Evolutionary conservation across 2,329 filamentous ascomycete species (phyloP).

Genomic region (Pestalotiopsis fici): DNA sequence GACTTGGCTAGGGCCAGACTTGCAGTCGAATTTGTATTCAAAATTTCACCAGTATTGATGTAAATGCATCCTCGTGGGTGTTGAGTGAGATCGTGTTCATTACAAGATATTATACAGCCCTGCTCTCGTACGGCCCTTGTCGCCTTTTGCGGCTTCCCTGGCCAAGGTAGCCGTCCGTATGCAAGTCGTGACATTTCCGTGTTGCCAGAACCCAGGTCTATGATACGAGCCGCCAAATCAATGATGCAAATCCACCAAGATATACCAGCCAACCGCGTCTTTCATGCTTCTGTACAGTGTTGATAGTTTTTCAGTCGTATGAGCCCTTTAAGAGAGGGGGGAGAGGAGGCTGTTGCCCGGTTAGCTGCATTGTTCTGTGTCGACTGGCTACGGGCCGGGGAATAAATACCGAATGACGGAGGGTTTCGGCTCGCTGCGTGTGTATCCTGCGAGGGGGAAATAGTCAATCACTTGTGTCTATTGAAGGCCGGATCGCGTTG

Average conservation of each 20-base stretch:
- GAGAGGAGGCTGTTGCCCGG: constrained; percentile 55
- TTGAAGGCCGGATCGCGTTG: not conserved
- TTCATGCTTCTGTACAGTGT: constrained; percentile 10
- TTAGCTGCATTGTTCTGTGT: constrained; percentile 20
- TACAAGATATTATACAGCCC: constrained; percentile 9
- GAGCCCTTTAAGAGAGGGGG: constrained; percentile 56
- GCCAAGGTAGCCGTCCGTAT: not conserved
- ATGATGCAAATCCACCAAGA: not conserved
- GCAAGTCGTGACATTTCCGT: not conserved
- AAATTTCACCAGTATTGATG: not conserved
- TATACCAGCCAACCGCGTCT: not conserved
- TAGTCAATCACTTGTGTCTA: not conserved
- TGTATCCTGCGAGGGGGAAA: constrained; percentile 68
- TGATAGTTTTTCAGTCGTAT: constrained; percentile 9
- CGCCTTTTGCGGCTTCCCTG: not conserved
- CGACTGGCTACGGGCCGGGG: not conserved
- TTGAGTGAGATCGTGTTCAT: constrained; percentile 11
- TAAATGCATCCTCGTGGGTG: not conserved
- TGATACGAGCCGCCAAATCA: not conserved
- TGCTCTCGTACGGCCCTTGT: not conserved
- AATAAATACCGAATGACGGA: constrained; percentile 59
- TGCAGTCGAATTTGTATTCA: not conserved
- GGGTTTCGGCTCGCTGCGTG: constrained; percentile 88
- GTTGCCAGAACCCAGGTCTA: constrained; percentile 2
- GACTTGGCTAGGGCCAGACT: not conserved